Percentiles rank a stretch among this genome's conserved stretches.
phyloP scores from a whole-genome alignment of 2,329 filamentous ascomycete genomes.

The Cladosporium sp. region DNA sequence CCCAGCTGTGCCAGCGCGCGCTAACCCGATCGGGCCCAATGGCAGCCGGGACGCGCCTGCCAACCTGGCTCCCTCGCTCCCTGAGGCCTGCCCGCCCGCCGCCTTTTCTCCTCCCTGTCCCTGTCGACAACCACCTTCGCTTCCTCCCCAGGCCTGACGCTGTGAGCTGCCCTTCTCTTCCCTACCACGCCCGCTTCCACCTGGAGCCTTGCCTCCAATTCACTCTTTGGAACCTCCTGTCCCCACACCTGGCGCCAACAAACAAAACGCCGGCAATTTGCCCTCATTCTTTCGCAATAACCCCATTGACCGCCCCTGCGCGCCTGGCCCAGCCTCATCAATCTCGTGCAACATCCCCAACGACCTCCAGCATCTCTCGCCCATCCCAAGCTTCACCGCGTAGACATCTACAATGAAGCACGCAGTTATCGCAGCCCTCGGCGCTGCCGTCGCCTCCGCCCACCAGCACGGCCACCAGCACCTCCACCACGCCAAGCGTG shows the following conservation, averaged over 20 bases:
- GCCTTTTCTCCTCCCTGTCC: background rate
- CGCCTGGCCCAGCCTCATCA: slow-evolving; percentile 13
- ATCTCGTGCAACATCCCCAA: slow-evolving; percentile 3
- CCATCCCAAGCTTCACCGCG: background rate
- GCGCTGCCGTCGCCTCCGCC: slow-evolving; percentile 41
- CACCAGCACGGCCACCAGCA: slow-evolving; percentile 56
- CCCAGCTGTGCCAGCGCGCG: too few species aligned
- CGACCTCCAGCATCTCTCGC: background rate
- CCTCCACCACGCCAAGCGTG: slow-evolving; percentile 53
- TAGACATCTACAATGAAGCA: slow-evolving; percentile 18
- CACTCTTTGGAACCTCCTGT: slow-evolving; percentile 18
- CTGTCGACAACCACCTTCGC: slow-evolving; percentile 6
- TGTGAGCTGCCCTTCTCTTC: slow-evolving; percentile 2
- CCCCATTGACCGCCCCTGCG: slow-evolving; percentile 4
- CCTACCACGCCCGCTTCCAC: slow-evolving; percentile 9
- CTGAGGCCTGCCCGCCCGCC: background rate
- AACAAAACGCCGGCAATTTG: background rate
- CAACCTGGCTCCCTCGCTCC: background rate
- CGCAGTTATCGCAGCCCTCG: slow-evolving; percentile 34
- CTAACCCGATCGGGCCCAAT: too few species aligned
- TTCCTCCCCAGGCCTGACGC: slow-evolving; percentile 1
- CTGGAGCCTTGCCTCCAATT: slow-evolving; percentile 16
- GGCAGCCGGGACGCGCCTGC: too few species aligned
- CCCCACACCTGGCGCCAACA: background rate
- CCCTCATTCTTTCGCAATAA: slow-evolving; percentile 12